A percentile compares a stretch with the other conserved stretches of the same genome.
Evolutionary conservation across 345 rosid genomes (phyloP).

Genomic region (Acer yangbiense): DNA sequence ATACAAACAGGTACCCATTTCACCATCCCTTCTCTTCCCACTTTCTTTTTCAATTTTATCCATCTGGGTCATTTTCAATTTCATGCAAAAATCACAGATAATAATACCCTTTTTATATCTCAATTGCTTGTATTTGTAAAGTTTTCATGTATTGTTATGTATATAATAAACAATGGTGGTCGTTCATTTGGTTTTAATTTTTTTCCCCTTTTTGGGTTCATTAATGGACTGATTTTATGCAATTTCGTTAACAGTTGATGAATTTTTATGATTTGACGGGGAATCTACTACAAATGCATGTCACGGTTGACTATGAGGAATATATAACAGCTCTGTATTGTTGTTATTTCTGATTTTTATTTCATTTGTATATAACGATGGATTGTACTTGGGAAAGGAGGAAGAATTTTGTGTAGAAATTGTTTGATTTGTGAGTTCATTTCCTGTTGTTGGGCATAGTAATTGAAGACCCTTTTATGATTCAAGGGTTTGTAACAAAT

Average conservation of each 20-base stretch:
- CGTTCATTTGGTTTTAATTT: background rate
- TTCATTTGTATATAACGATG: background rate
- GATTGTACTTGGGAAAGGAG: slow-evolving; percentile 9
- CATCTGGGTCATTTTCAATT: background rate
- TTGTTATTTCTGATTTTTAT: background rate
- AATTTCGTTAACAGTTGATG: background rate
- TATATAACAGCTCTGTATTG: background rate
- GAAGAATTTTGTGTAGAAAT: slow-evolving; percentile 2
- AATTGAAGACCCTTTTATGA: background rate
- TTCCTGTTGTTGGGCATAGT: background rate
- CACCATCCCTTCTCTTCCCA: background rate
- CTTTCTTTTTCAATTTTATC: background rate
- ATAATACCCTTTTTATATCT: background rate
- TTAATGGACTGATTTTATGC: background rate
- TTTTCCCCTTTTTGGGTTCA: background rate
- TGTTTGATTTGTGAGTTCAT: slow-evolving; percentile 4
- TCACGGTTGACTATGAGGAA: background rate
- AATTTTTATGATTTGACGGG: background rate
- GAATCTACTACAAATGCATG: background rate
- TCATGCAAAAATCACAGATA: background rate
- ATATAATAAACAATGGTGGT: background rate
- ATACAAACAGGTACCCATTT: slow-evolving; percentile 30
- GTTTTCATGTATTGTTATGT: background rate
- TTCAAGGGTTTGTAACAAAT: background rate
- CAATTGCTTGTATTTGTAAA: background rate